Percentiles rank a stretch among this genome's conserved stretches.
Conservation (phyloP, 352 stramenopile species). For the Phytopythium delawarense region DNA sequence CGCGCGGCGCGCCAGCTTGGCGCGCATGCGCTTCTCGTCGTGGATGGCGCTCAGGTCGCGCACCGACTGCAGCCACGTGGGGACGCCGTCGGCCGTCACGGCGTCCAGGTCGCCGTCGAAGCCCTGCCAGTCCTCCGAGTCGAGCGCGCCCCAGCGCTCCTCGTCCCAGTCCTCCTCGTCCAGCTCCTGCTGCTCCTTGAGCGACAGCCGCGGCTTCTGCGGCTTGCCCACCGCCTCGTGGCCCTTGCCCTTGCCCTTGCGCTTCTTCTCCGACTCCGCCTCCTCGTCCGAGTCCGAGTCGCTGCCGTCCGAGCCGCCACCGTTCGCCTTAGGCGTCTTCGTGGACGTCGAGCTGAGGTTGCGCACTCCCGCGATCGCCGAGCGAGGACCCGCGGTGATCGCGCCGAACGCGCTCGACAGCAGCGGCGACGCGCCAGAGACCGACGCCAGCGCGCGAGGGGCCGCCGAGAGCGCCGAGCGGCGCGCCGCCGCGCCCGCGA, state of each 20-base stretch:
- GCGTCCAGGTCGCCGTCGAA: constrained; percentile 78
- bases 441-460: constrained; percentile 6
- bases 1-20: constrained; percentile 56
- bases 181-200: constrained; percentile 36
- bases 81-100: constrained; percentile 70
- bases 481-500: constrained; percentile 23
- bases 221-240: constrained; percentile 10
- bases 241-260: constrained; percentile 12
- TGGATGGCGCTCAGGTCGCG: constrained; percentile 64
- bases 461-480: constrained; percentile 13
- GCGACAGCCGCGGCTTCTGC: constrained; percentile 13
- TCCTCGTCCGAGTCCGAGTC: constrained; percentile 34
- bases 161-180: constrained; percentile 63
- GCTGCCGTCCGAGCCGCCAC: constrained; percentile 9
- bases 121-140: constrained; percentile 75
- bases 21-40: constrained; percentile 60
- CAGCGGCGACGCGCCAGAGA: constrained; percentile 4
- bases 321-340: constrained; percentile 5
- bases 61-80: constrained; percentile 79
- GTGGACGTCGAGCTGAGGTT: constrained; percentile 13
- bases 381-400: neutral
- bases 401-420: constrained; percentile 8
- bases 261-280: constrained; percentile 14
- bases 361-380: constrained; percentile 9
- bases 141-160: constrained; percentile 52